Evolutionary conservation across 208 protist species (phyloP), one percentile per base, ranked within the genome.

Genomic region (Acanthamoeba healyi): DNA sequence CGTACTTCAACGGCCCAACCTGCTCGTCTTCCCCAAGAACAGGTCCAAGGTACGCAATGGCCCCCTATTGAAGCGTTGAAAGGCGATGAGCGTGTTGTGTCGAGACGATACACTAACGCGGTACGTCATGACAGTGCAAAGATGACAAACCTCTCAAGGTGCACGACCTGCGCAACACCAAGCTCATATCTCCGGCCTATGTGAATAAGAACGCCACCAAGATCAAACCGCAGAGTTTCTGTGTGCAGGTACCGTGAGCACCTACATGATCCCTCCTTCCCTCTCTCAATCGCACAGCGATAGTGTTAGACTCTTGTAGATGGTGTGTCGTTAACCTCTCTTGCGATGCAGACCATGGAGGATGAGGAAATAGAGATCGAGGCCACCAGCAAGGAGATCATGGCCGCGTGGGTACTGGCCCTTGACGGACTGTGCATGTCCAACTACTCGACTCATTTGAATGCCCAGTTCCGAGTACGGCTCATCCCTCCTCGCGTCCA

Each of bases 301-400:
- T n/a, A n/a, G n/a, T n/a, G n/a, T n/a, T n/a, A n/a, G n/a, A n/a
- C n/a, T n/a, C n/a, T n/a, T n/a, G n/a, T n/a, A n/a, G n/a, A n/a
- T n/a, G n/a, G n/a, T n/a, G n/a, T n/a, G n/a, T n/a, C n/a, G n/a
- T 29, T 40, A 17, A 6, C 4, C 14, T 22, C 63, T 34, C 34
- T 72, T 40, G 5, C 38, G 17, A 6, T 36, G 22, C 72, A 84
- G 74, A 84, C 74, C 4, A 15, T 84, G 74, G 74, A 84, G 74
- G 74, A 84, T 44, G 51, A 91, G 84, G 84, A 91, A 40, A 65
- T 91, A 34, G 84, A 91, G 54, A 44, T 91, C 24, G 84, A 91
- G 34, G 36, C 61, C 22, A 7, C 15, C 84, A 91, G 32, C 61
- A 44, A 58, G 65, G 44, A 44, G 29, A 63, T 7, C 40, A 93